Conservation (phyloP, 352 stramenopile species). For the Phytophthora pinifolia region DNA sequence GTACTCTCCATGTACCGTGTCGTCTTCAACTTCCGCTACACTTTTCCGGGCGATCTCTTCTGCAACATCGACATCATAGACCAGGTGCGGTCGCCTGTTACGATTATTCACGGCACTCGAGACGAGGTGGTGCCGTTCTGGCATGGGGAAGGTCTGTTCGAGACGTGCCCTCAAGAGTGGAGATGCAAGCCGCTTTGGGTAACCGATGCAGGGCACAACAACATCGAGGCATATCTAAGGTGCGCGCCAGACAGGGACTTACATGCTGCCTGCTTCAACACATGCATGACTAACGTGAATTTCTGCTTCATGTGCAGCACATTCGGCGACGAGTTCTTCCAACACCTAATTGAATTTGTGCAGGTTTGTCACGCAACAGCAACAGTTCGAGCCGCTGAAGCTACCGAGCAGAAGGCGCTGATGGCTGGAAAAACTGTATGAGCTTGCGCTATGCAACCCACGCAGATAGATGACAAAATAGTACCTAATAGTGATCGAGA, state of each 20-base stretch:
- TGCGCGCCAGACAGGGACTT: slow-evolving; percentile 17
- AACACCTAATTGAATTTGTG: slow-evolving; percentile 77
- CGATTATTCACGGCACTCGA: slow-evolving; percentile 98
- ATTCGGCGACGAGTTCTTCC: slow-evolving; percentile 79
- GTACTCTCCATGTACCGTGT: slow-evolving; percentile 97
- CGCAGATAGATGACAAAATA: slow-evolving; percentile 39
- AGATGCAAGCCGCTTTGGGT: slow-evolving; percentile 98
- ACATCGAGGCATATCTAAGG: slow-evolving; percentile 96
- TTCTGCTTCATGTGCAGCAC: slow-evolving; percentile 31
- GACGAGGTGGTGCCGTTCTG: slow-evolving; percentile 99
- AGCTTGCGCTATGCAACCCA: slow-evolving; percentile 14
- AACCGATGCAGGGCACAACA: slow-evolving; percentile 97
- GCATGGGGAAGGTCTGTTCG: slow-evolving; percentile 95
- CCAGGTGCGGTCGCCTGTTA: slow-evolving; percentile 92
- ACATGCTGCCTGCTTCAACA: slow-evolving; percentile 1
- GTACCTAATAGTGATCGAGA: slow-evolving; percentile 36
- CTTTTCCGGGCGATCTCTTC: slow-evolving; percentile 96
- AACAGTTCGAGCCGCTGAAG: slow-evolving; percentile 42
- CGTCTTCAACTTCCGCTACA: slow-evolving; percentile 98
- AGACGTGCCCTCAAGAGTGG: slow-evolving; percentile 91
- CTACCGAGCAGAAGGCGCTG: slow-evolving; percentile 33
- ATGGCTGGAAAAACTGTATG: slow-evolving; percentile 32
- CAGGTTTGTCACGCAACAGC: slow-evolving; percentile 71
- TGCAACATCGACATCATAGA: slow-evolving; percentile 96
- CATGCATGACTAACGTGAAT: slow-evolving; percentile 8